A percentile compares a stretch with the other conserved stretches of the same genome.
Conservation (phyloP, 805 yeast genomes). For the Lipomyces orientalis region DNA sequence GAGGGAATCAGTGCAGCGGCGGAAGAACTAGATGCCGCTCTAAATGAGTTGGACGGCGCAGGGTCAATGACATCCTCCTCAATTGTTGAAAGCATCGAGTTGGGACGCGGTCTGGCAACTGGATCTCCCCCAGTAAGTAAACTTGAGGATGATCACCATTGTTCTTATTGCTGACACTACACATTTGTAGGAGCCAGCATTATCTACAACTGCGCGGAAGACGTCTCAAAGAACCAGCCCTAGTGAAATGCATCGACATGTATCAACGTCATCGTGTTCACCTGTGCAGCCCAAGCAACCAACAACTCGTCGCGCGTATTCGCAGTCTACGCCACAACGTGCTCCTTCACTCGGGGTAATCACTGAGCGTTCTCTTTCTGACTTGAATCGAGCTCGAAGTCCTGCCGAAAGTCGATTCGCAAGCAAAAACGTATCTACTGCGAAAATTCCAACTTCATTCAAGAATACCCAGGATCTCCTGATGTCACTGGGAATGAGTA, state of each 20-base stretch:
- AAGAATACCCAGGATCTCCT: slow-evolving; percentile 28
- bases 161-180: not conserved
- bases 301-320: slow-evolving; percentile 7
- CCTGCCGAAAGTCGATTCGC: slow-evolving; percentile 17
- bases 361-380: slow-evolving; percentile 21
- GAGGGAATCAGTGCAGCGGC: slow-evolving; percentile 18
- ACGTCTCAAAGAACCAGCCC: slow-evolving; percentile 17
- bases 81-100: slow-evolving; percentile 18
- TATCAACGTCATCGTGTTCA: slow-evolving; percentile 2
- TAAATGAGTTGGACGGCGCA: slow-evolving; percentile 13
- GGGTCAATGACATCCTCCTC: slow-evolving; percentile 11
- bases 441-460: slow-evolving; percentile 23
- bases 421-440: not conserved
- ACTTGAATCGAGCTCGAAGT: slow-evolving; percentile 19
- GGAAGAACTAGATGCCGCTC: slow-evolving; percentile 20
- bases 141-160: not conserved
- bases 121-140: slow-evolving; percentile 7
- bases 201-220: slow-evolving; percentile 12
- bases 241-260: not conserved
- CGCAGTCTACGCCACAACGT: slow-evolving; percentile 5
- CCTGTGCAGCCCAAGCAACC: not conserved
- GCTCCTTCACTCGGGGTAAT: slow-evolving; percentile 2
- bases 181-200: not conserved
- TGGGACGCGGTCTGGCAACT: slow-evolving; percentile 10
- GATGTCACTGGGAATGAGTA: slow-evolving; percentile 22